phyloP scores from a whole-genome alignment of 1,139 yeast species.

The Debaryomyces udenii region DNA sequence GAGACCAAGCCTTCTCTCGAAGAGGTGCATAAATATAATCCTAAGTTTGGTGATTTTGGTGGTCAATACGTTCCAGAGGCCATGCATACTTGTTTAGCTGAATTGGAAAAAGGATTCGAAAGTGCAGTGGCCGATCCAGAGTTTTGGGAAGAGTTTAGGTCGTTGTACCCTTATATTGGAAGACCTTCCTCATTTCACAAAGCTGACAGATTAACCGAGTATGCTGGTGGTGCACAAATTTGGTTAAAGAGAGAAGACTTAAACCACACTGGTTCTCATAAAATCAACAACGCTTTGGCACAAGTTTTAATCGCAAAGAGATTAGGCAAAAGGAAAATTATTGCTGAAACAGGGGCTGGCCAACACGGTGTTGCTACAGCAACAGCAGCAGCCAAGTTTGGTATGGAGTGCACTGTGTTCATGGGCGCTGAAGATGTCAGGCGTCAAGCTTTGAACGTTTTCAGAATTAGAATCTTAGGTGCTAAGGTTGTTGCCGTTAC shows the following conservation, averaged over 20 bases:
- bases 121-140: slow-evolving; percentile 82
- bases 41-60: slow-evolving; percentile 92
- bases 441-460: slow-evolving; percentile 96
- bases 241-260: slow-evolving; percentile 98
- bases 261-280: slow-evolving; percentile 97
- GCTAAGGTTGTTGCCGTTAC: slow-evolving; percentile 93
- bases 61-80: slow-evolving; percentile 99
- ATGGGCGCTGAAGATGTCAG: slow-evolving; percentile 99
- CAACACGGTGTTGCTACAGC: slow-evolving; percentile 99
- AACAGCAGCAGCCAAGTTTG: slow-evolving; percentile 97
- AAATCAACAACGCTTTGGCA: slow-evolving; percentile 94
- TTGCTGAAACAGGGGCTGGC: slow-evolving; percentile 99
- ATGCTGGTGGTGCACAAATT: slow-evolving; percentile 95
- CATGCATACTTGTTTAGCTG: slow-evolving; percentile 84
- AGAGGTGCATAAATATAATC: slow-evolving; percentile 61
- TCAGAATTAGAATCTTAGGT: slow-evolving; percentile 95
- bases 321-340: slow-evolving; percentile 85
- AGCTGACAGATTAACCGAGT: slow-evolving; percentile 86
- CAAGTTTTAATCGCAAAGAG: slow-evolving; percentile 91
- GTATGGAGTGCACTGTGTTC: slow-evolving; percentile 90
- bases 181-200: slow-evolving; percentile 92
- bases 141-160: slow-evolving; percentile 91
- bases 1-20: slow-evolving; percentile 46
- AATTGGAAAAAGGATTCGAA: slow-evolving; percentile 86
- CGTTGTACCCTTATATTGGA: slow-evolving; percentile 85